Evolutionary conservation across 2,329 filamentous ascomycete genomes (phyloP).

Genomic region (Botryotinia convoluta): DNA sequence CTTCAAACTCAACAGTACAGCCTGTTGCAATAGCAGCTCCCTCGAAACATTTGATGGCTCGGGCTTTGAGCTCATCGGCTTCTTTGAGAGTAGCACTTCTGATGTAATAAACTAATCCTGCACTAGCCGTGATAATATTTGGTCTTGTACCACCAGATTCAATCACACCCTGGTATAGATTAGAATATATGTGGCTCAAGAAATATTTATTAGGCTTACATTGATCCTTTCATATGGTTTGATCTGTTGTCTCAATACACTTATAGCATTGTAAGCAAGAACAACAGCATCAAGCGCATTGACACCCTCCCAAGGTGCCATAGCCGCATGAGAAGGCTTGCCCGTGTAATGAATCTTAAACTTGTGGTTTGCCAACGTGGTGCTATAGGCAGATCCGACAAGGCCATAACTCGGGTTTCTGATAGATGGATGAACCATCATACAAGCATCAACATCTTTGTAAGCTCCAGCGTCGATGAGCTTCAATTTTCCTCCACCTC

Average conservation of each 20-base stretch:
- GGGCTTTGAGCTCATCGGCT: slow-evolving; percentile 22
- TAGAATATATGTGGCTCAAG: neutral
- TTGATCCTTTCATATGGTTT: slow-evolving; percentile 38
- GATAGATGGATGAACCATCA: slow-evolving; percentile 42
- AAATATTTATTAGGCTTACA: slow-evolving; percentile 39
- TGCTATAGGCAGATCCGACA: slow-evolving; percentile 19
- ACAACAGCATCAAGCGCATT: slow-evolving; percentile 44
- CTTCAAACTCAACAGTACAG: slow-evolving; percentile 33
- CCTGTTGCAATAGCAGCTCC: slow-evolving; percentile 32
- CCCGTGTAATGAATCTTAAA: slow-evolving; percentile 33
- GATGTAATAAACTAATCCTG: slow-evolving; percentile 26
- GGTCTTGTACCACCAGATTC: slow-evolving; percentile 39
- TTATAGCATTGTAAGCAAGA: slow-evolving; percentile 39
- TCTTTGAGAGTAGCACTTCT: slow-evolving; percentile 26
- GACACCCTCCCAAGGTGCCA: slow-evolving; percentile 41
- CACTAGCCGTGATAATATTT: slow-evolving; percentile 41
- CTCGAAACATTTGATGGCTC: slow-evolving; percentile 31
- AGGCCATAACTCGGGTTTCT: neutral
- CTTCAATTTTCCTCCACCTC: slow-evolving; percentile 42
- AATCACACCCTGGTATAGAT: slow-evolving; percentile 14
- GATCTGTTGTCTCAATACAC: slow-evolving; percentile 38
- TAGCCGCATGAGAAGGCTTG: slow-evolving; percentile 41
- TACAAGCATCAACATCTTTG: slow-evolving; percentile 38
- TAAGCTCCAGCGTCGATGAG: slow-evolving; percentile 46
- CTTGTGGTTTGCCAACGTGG: slow-evolving; percentile 24